Evolutionary conservation across 768 basidiomycete species (phyloP), one percentile per base, ranked within the genome.

Genomic region (Amanita brunnescens): DNA sequence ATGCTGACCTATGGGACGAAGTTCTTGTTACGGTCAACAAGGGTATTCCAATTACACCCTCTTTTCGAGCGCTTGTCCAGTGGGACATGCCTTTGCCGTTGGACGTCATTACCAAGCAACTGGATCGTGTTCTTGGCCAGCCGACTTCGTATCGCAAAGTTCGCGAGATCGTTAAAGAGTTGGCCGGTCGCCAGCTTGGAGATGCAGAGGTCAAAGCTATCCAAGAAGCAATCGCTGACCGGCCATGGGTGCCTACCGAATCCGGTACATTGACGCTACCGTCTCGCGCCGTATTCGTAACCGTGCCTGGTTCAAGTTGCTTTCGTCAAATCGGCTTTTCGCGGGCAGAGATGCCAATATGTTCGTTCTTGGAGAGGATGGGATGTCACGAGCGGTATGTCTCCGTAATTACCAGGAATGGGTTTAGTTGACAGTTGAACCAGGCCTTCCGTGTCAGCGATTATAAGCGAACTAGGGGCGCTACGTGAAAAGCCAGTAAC

Each of bases 331-430:
- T 67, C 14, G 43, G 53, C 38, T 42, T 61, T 57, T 18, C 43
- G 34, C 34, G 29, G 62, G 29, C 54, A 47, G 57, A 65, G 44
- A 10, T 26, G 37, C 43, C 54, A 23, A 52, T 61, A 6, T 29
- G 50, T 33, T 37, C 34, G 0, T 63, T 70, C 52, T 58, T 75
- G 32, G 51, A 35, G 12, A 47, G 52, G 2, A 65, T 74, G 64
- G 74, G 74, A 16, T 75, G 74, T 55, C 55, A 58, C 0, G 63
- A 74, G 18, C 60, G 56, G 75, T 75, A 16, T n/a, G 16, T 13
- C 20, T n/a, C 9, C 40, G 23, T 52, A 3, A 18, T 2, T 29
- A 2, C 37, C 20, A 14, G 18, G 12, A 9, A 30, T 49, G 18
- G 14, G 10, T 33, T 8, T 8, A 32, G 10, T 54, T 38, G 30